Base-by-base conservation (phyloP, 805 yeast genomes). In the Metschnikowia peoriensis region DNA sequence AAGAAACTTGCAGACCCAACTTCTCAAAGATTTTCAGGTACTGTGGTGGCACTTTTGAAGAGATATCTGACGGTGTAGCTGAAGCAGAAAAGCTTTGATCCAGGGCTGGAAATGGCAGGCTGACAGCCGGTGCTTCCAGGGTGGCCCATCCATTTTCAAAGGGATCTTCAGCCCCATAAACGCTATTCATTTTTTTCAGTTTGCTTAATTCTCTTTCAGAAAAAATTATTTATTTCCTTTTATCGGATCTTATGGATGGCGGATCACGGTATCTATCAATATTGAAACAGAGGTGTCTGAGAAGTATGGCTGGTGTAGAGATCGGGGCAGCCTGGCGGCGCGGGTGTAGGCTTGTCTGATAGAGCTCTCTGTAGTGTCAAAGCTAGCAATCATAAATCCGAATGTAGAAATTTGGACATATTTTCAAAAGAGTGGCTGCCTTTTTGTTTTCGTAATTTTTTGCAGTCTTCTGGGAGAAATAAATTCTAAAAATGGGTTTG, bases 141-240 rank as follows among this genome's bases (percentile, higher is more conserved):
- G 57, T 51, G 15, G 69, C 66, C 77, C 77, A 72, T 28, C 75
- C 76, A 53, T 73, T 72, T 47, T 66, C 73, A 70, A 76, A 73
- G 2, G 75, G 73, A 52, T 73, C 76, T 17, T 67, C 61, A 6
- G 53, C 45, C 14, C 60, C 60, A 46, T 53, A 57, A 7, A 44
- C 47, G 52, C 61, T 59, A 22, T 55, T 57, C 59, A 57, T 55
- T 38, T 22, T 7, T 22, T 22, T 4, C 22, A 4, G 4, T 22
- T 22, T 22, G 2, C 2, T 22, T 3, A 22, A 22, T 22, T 3
- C 22, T 22, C 22, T 2, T 22, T 22, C 22, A 22, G 15, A 16
- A 2, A 7, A 7, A 10, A 2, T 15, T 7, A 2, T 40, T 12
- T 10, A 40, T 17, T 40, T 40, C 17, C 9, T 6, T 40, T n/a